Evolutionary conservation across 768 basidiomycete species (phyloP).

Genomic region (Kwoniella europaea): DNA sequence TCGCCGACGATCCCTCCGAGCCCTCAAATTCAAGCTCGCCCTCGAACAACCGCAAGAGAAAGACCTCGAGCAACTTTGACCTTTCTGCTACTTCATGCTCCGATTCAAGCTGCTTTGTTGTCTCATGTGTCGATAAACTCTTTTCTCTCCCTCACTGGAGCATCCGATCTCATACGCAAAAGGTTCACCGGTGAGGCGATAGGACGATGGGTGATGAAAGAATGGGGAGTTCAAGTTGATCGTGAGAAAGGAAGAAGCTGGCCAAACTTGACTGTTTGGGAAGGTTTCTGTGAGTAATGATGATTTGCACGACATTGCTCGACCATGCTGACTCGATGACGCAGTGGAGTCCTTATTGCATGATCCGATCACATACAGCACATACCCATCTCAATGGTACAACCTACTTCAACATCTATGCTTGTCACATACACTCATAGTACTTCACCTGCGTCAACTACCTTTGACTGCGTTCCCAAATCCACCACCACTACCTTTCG

Average conservation of each 20-base stretch:
- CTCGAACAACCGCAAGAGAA: background rate
- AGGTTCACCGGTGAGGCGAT: constrained; percentile 53
- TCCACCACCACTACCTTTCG: constrained; percentile 46
- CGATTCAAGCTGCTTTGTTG: constrained; percentile 41
- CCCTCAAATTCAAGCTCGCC: background rate
- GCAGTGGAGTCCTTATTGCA: constrained; percentile 57
- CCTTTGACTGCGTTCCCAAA: constrained; percentile 46
- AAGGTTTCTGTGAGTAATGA: constrained; percentile 53
- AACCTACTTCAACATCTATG: constrained; percentile 52
- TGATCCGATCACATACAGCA: constrained; percentile 48
- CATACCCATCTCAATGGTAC: constrained; percentile 53
- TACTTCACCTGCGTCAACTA: constrained; percentile 51
- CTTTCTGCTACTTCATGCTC: constrained; percentile 30
- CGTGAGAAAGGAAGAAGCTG: constrained; percentile 41
- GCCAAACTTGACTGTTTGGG: constrained; percentile 57
- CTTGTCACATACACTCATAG: constrained; percentile 54
- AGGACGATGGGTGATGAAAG: constrained; percentile 51
- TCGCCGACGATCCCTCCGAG: background rate
- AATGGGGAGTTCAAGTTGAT: constrained; percentile 50
- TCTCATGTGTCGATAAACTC: constrained; percentile 49
- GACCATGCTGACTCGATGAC: background rate
- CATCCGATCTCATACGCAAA: constrained; percentile 39
- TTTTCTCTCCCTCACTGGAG: constrained; percentile 48
- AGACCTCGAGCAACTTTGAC: constrained; percentile 22
- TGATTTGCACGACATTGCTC: background rate